A percentile compares a stretch with the other conserved stretches of the same genome.
Evolutionary conservation across 306 rosid genomes (phyloP).

Genomic region (Vachellia collinsii): DNA sequence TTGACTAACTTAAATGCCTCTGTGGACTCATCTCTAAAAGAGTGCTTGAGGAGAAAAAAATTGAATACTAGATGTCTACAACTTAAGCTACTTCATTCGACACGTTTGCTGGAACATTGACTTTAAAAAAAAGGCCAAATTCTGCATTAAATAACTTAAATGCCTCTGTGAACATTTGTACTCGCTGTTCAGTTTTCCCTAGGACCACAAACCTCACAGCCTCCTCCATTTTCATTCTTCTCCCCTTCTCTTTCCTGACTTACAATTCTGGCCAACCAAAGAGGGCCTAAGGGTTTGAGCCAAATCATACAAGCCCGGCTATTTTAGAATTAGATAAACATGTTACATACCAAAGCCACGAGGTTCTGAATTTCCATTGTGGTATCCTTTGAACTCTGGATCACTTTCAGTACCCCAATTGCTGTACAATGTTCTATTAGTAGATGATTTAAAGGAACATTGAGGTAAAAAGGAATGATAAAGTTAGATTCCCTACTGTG

Average conservation of each 20-base stretch:
- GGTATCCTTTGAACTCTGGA: slow-evolving; percentile 96
- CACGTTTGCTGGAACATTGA: not conserved
- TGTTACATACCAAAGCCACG: slow-evolving; percentile 84
- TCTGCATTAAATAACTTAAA: not conserved
- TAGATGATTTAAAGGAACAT: slow-evolving; percentile 25
- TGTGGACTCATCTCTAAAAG: not conserved
- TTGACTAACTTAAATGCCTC: not conserved
- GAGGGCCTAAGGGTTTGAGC: slow-evolving; percentile 1
- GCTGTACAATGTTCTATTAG: slow-evolving; percentile 51
- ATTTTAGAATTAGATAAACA: slow-evolving; percentile 14
- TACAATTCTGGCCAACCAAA: not conserved
- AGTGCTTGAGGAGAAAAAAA: not conserved
- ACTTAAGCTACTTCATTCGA: slow-evolving; percentile 17
- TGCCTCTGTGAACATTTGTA: no score
- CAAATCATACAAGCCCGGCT: slow-evolving; percentile 1
- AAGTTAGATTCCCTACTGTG: slow-evolving; percentile 67
- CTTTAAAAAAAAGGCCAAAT: not conserved
- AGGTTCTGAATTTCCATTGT: slow-evolving; percentile 97
- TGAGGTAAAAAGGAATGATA: slow-evolving; percentile 1
- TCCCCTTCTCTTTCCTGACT: not conserved
- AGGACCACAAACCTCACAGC: no score
- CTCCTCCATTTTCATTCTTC: no score
- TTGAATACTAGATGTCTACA: not conserved
- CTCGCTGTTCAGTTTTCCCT: no score
- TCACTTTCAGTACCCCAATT: slow-evolving; percentile 98